Evolutionary conservation across 805 yeast genomes (phyloP).

Genomic region (Kazachstania bromeliacearum): DNA sequence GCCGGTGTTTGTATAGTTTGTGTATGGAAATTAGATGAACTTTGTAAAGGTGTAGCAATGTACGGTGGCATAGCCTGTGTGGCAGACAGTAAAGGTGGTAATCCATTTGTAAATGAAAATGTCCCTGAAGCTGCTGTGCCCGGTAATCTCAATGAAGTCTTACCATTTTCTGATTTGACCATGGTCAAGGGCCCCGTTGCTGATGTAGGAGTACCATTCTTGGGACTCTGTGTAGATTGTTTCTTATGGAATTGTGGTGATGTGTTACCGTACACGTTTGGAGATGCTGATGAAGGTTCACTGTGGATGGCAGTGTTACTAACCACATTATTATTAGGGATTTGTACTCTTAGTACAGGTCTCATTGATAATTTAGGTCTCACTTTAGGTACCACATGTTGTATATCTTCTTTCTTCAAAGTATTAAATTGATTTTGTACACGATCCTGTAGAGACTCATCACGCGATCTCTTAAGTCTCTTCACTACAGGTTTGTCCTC

Average conservation of each 20-base stretch:
- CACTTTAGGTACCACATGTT: too few relatives aligned
- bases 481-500: conserved; percentile 1
- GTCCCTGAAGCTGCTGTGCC: conserved; percentile 1
- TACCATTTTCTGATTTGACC: conserved; percentile 3
- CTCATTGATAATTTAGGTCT: conserved; percentile 22
- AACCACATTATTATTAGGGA: conserved; percentile 40
- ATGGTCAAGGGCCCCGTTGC: conserved; percentile 4
- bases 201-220: conserved; percentile 1
- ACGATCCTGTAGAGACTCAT: conserved; percentile 21
- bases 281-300: conserved; percentile 32
- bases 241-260: conserved; percentile 5
- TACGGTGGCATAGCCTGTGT: conserved; percentile 27
- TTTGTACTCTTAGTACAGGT: conserved; percentile 55
- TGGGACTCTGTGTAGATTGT: conserved; percentile 6
- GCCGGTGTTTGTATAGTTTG: neutral
- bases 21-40: conserved; percentile 6
- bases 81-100: conserved; percentile 24
- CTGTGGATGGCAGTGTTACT: conserved; percentile 21
- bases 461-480: conserved; percentile 7
- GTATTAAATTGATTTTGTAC: conserved; percentile 21
- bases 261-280: conserved; percentile 6
- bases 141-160: neutral
- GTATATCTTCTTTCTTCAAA: neutral
- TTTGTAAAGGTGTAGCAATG: conserved; percentile 29
- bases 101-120: conserved; percentile 11